Evolutionary conservation across 371 early-diverging fungal species (phyloP).

Genomic region (Parasitella parasitica): DNA sequence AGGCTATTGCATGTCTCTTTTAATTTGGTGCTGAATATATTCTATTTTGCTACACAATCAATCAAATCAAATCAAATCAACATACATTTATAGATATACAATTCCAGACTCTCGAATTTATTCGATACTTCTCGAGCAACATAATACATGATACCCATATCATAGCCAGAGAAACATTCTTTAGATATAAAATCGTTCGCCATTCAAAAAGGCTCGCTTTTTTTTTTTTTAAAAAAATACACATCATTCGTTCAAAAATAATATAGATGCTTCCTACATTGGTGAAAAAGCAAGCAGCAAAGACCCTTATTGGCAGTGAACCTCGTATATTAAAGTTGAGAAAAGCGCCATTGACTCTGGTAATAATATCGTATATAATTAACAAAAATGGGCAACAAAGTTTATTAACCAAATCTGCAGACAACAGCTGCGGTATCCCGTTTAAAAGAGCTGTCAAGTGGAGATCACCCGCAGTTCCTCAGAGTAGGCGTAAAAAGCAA

Average conservation of each 20-base stretch:
- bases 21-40: too few species aligned
- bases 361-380: constrained; percentile 13
- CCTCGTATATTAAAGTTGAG: constrained; percentile 26
- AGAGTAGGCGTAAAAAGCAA: constrained; percentile 78
- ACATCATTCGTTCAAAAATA: too few species aligned
- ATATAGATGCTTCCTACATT: neutral
- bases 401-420: constrained; percentile 31
- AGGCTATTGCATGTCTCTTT: too few species aligned
- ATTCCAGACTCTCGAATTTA: too few species aligned
- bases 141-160: neutral
- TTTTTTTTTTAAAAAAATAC: neutral
- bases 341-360: constrained; percentile 42
- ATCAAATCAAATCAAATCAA: too few species aligned
- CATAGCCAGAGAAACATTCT: neutral
- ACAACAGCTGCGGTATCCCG: constrained; percentile 72
- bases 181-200: neutral
- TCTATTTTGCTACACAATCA: too few species aligned
- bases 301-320: neutral
- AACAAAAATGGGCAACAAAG: too few species aligned
- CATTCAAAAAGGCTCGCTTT: neutral
- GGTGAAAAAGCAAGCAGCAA: neutral
- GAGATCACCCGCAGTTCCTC: constrained; percentile 62
- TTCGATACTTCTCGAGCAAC: too few species aligned
- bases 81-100: too few species aligned
- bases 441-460: constrained; percentile 55